phyloP scores from a whole-genome alignment of 2,329 filamentous ascomycete species.

The Phyllosticta paracitricarpa region DNA sequence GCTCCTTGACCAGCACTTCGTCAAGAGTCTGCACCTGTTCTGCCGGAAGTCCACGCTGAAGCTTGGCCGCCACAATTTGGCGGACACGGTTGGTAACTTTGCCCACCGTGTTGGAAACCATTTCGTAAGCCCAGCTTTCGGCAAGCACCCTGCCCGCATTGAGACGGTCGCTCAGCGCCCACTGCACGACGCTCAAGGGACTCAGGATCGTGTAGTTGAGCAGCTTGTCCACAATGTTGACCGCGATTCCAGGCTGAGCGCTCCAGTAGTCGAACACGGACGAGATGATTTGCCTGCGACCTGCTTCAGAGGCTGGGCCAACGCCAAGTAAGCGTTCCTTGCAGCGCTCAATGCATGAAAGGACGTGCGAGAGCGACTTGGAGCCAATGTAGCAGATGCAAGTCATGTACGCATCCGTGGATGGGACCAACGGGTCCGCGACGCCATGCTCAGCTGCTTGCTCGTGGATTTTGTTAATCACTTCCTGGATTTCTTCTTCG shows the following conservation, averaged over 20 bases:
- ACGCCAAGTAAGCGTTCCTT: conserved; percentile 79
- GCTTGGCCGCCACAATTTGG: conserved; percentile 60
- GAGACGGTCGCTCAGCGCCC: conserved; percentile 65
- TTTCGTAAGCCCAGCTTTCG: conserved; percentile 73
- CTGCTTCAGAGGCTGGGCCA: conserved; percentile 62
- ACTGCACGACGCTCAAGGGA: conserved; percentile 75
- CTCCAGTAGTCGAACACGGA: conserved; percentile 90
- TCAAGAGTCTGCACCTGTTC: conserved; percentile 53
- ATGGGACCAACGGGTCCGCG: conserved; percentile 67
- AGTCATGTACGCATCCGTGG: conserved; percentile 88
- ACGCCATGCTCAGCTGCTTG: conserved; percentile 60
- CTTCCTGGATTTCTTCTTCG: conserved; percentile 74
- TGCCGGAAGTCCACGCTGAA: conserved; percentile 45
- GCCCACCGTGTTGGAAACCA: conserved; percentile 76
- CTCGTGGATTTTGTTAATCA: conserved; percentile 73
- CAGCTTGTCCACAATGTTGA: conserved; percentile 91
- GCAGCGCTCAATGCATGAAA: conserved; percentile 90
- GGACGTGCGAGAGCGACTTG: conserved; percentile 90
- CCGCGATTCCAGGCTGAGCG: conserved; percentile 80
- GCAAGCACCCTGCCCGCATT: conserved; percentile 59
- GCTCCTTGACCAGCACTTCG: conserved; percentile 59
- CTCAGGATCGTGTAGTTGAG: conserved; percentile 94
- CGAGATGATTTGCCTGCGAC: conserved; percentile 77
- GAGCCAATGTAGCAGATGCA: conserved; percentile 87
- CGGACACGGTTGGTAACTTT: conserved; percentile 84